Evolutionary conservation across 1,284 basidiomycete species (phyloP).

Genomic region (Gymnopus androsaceus): DNA sequence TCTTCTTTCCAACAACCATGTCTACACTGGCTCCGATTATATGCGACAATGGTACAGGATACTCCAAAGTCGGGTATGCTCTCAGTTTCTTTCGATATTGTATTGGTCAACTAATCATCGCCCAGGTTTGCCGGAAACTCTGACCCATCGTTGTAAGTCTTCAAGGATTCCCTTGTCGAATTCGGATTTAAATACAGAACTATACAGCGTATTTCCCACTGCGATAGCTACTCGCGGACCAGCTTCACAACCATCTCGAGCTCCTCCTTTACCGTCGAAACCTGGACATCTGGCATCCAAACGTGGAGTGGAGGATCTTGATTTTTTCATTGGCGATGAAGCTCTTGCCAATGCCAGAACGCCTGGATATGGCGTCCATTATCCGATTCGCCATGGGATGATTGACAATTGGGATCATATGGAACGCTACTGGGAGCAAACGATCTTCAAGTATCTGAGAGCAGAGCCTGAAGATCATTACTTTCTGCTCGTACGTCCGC

Average conservation of each 20-base stretch:
- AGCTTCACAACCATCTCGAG: constrained; percentile 61
- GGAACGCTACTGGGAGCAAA: constrained; percentile 99
- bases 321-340: constrained; percentile 99
- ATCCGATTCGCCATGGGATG: constrained; percentile 97
- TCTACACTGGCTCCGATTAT: constrained; percentile 86
- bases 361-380: constrained; percentile 89
- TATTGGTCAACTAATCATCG: background rate
- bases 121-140: constrained; percentile 96
- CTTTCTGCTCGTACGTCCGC: constrained; percentile 81
- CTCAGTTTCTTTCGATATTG: constrained; percentile 17
- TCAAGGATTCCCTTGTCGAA: background rate
- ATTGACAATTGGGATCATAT: constrained; percentile 99
- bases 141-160: constrained; percentile 90
- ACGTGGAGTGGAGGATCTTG: constrained; percentile 97
- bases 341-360: constrained; percentile 93
- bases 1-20: constrained; percentile 46
- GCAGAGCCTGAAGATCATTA: constrained; percentile 99
- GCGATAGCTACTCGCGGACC: constrained; percentile 88
- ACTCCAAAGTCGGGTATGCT: constrained; percentile 95
- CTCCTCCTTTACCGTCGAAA: constrained; percentile 79
- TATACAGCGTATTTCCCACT: constrained; percentile 85
- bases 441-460: constrained; percentile 99
- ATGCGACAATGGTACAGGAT: constrained; percentile 98
- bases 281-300: constrained; percentile 94
- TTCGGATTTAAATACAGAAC: background rate